Base-by-base conservation (phyloP, 2,329 filamentous ascomycete genomes). In the Cladosporium oxysporum region DNA sequence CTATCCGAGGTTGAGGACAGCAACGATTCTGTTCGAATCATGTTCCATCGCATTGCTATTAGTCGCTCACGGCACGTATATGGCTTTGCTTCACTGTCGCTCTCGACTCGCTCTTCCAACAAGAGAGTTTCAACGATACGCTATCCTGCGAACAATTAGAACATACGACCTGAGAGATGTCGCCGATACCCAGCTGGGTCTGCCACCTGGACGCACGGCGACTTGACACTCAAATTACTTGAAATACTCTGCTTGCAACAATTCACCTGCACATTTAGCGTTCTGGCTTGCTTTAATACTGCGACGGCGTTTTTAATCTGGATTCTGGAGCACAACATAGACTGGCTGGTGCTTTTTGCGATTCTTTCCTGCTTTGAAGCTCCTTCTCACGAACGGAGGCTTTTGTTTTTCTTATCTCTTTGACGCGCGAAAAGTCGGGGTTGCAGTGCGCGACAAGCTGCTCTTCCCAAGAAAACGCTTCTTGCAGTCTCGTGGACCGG, bases 1-100 rank as follows among this genome's bases (percentile, higher is more conserved):
- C 76, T 35, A 78, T 78, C 29, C 74, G 70, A 58, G 76, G 76
- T 49, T 78, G 66, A 74, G 55, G n/a, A 5, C 2, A n/a, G 21
- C 16, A 10, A 31, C 50, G 3, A 31, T 11, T 12, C 16, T 21
- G 18, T 23, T 47, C 41, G 2, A 47, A 10, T 47, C 41, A 21
- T 21, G n/a, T 23, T 47, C n/a, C 12, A n/a, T 52, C 11, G 63
- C 57, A 21, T 23, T 26, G 44, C 23, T 37, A 62, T 8, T 12
- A 16, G 33, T 31, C 29, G 12, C 4, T 11, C 2, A 18, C 7
- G 41, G 21, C 16, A 28, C 14, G 49, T 26, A 37, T 21, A 35
- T n/a, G 31, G 33, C 55, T 31, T 16, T 8, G 49, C 26, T 33
- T 37, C 41, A 35, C 55, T 37, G 33, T 58, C 29, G 23, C 29